phyloP scores from a whole-genome alignment of 140 eudicot species.

The Stevia rebaudiana region DNA sequence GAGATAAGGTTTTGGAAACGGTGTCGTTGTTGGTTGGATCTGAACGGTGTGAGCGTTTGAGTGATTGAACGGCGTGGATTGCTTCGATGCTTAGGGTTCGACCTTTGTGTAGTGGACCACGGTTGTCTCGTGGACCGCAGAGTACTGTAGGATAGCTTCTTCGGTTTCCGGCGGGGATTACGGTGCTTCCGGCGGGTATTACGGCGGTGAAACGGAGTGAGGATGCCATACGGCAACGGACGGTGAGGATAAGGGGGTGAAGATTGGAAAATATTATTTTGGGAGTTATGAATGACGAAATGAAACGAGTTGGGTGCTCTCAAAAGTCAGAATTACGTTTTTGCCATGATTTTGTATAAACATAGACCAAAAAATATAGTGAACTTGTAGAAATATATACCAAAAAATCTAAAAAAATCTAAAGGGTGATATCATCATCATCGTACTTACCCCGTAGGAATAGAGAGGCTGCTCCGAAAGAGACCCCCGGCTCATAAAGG shows the following conservation, averaged over 20 bases:
- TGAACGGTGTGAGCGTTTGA: constrained; percentile 65
- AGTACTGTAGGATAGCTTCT: constrained; percentile 22
- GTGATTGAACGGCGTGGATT: constrained; percentile 88
- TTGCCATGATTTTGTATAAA: background rate
- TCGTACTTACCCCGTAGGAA: too few species aligned
- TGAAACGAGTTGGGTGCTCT: background rate
- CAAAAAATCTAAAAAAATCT: too few species aligned
- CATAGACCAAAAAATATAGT: background rate
- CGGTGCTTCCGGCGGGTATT: constrained; percentile 26
- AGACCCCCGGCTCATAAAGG: too few species aligned
- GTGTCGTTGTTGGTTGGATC: constrained; percentile 36
- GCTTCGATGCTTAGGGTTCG: constrained; percentile 74
- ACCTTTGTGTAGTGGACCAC: constrained; percentile 80
- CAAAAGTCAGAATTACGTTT: constrained; percentile 2
- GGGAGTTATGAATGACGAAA: background rate
- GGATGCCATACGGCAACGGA: constrained; percentile 32
- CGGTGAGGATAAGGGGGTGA: background rate
- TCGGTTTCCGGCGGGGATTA: constrained; percentile 14
- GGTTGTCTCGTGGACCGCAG: constrained; percentile 82
- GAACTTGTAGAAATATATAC: too few species aligned
- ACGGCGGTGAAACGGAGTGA: constrained; percentile 33
- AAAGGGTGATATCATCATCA: too few species aligned
- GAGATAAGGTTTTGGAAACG: constrained; percentile 39
- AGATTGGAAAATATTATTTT: background rate
- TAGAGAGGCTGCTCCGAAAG: too few species aligned